Evolutionary conservation across 176 grass and related monocot species (phyloP).

Genomic region (Musa itinerans): DNA sequence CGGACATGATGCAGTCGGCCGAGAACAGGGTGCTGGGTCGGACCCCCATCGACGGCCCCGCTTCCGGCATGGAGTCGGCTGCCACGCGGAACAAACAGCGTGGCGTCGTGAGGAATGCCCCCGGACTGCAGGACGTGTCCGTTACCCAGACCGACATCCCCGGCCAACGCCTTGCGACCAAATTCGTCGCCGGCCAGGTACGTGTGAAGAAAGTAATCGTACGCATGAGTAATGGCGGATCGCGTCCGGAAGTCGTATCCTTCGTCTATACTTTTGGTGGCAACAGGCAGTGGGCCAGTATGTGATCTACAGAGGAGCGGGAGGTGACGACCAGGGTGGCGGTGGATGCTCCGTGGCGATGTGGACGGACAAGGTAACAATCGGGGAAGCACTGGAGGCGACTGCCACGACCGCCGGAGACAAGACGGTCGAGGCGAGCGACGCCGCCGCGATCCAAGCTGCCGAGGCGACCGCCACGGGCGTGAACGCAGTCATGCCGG

Average conservation of each 20-base stretch:
- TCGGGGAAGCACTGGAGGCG: slow-evolving; percentile 62
- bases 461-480: slow-evolving; percentile 42
- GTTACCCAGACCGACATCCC: slow-evolving; percentile 43
- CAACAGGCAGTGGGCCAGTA: slow-evolving; percentile 30
- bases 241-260: no score
- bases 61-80: slow-evolving; percentile 56
- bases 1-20: slow-evolving; percentile 59
- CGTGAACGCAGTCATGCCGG: slow-evolving; percentile 18
- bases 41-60: slow-evolving; percentile 39
- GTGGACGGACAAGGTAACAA: slow-evolving; percentile 31
- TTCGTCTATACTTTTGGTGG: no score
- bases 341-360: not conserved
- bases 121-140: slow-evolving; percentile 31
- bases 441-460: slow-evolving; percentile 60
- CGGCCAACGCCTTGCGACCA: slow-evolving; percentile 39
- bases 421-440: slow-evolving; percentile 52
- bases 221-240: not conserved
- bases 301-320: not conserved
- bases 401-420: slow-evolving; percentile 21
- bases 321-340: not conserved
- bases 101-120: slow-evolving; percentile 38
- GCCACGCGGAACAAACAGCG: slow-evolving; percentile 36
- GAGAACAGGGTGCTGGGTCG: slow-evolving; percentile 41
- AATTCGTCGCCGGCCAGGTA: slow-evolving; percentile 69
- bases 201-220: not conserved